Evolutionary conservation across 352 stramenopile species (phyloP).

Genomic region (Phytopythium delawarense): DNA sequence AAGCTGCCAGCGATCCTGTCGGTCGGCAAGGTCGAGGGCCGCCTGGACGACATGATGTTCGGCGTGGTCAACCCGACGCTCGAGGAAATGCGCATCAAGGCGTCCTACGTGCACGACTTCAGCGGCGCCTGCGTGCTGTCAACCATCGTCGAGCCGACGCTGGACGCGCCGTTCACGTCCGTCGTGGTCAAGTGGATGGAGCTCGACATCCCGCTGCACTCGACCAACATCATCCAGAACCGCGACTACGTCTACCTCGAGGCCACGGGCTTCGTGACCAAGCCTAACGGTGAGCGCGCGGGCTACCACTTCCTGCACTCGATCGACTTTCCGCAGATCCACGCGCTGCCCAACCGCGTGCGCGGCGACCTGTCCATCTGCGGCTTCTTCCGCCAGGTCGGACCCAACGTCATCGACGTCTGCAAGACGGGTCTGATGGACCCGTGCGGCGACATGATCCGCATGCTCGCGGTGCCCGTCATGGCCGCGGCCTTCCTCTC

Average conservation of each 20-base stretch:
- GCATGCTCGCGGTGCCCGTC: conserved; percentile 30
- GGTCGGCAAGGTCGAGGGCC: conserved; percentile 18
- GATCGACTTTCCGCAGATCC: conserved; percentile 32
- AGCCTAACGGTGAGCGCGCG: conserved; percentile 24
- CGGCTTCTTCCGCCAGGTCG: conserved; percentile 47
- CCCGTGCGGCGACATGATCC: conserved; percentile 31
- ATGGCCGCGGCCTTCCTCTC: conserved; percentile 37
- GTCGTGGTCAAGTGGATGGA: conserved; percentile 36
- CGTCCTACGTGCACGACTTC: conserved; percentile 26
- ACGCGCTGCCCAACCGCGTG: conserved; percentile 26
- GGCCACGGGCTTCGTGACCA: conserved; percentile 20
- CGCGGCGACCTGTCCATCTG: conserved; percentile 48
- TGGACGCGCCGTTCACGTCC: conserved; percentile 19
- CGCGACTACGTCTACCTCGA: conserved; percentile 45
- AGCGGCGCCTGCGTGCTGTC: conserved; percentile 23
- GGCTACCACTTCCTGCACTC: conserved; percentile 42
- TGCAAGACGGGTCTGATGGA: conserved; percentile 36
- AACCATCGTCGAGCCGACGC: conserved; percentile 20
- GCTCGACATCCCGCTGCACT: conserved; percentile 24
- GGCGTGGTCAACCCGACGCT: conserved; percentile 25
- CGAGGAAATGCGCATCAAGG: conserved; percentile 33
- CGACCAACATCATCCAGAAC: conserved; percentile 26
- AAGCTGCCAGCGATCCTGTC: conserved; percentile 20
- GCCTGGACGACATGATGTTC: conserved; percentile 35
- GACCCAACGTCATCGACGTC: conserved; percentile 35